Conservation (phyloP, 352 stramenopile species). For the Phytopythium cucurbitacearum region DNA sequence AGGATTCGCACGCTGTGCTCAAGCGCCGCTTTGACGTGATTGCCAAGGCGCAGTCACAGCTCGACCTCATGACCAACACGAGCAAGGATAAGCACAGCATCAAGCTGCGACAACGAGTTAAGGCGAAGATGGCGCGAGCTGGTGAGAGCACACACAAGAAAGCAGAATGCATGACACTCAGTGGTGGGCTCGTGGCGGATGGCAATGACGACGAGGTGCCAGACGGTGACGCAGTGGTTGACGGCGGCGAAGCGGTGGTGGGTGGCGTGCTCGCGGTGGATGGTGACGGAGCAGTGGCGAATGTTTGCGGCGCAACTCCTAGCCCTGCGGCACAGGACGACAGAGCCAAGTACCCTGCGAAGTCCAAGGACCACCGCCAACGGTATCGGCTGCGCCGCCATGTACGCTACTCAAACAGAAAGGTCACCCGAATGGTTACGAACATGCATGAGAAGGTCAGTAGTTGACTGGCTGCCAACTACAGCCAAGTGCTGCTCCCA, state of each 20-base stretch:
- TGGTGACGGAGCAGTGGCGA: no score
- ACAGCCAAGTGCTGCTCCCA: conserved; percentile 9
- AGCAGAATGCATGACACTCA: no score
- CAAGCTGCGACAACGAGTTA: background rate
- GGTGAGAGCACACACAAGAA: no score
- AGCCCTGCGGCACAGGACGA: no score
- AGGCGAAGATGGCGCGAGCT: background rate
- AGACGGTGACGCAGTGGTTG: no score
- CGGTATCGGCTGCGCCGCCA: conserved; percentile 8
- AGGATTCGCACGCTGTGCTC: background rate
- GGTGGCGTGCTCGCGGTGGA: no score
- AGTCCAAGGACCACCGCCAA: background rate
- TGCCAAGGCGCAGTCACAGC: conserved; percentile 2
- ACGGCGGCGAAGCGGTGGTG: no score
- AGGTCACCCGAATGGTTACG: conserved; percentile 1
- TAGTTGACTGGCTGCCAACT: conserved; percentile 1
- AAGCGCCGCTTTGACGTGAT: conserved; percentile 4
- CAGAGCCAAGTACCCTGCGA: background rate
- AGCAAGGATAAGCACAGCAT: background rate
- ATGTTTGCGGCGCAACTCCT: no score
- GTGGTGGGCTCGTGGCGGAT: no score
- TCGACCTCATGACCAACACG: background rate
- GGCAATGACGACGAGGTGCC: no score
- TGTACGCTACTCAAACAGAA: conserved; percentile 1
- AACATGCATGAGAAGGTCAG: conserved; percentile 11